phyloP scores from a whole-genome alignment of 2,329 filamentous ascomycete species.

The Neurospora crassa region DNA sequence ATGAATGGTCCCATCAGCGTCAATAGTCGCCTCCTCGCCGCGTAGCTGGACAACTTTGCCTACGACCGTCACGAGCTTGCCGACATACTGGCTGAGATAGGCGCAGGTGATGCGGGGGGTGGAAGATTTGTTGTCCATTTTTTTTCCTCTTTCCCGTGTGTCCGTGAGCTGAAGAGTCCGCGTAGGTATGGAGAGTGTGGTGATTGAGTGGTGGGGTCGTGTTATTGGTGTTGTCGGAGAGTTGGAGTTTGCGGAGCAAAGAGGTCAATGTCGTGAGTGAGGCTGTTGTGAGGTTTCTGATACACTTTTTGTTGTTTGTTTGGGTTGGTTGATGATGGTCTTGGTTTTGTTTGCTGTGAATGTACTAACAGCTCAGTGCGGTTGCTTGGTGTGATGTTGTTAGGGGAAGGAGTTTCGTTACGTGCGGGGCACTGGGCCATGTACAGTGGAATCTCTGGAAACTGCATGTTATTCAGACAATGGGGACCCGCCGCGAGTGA shows the following conservation, averaged over 20 bases:
- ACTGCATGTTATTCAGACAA: too few species aligned
- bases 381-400: not conserved
- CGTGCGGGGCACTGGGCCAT: not conserved
- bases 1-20: constrained; percentile 69
- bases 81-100: constrained; percentile 68
- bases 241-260: not conserved
- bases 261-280: not conserved
- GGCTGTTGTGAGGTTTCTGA: not conserved
- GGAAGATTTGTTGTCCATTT: constrained; percentile 51
- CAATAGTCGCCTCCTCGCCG: constrained; percentile 71
- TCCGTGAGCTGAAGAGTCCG: not conserved
- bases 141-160: not conserved
- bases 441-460: too few species aligned
- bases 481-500: too few species aligned
- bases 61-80: constrained; percentile 70
- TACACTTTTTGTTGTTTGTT: not conserved
- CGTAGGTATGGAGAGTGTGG: not conserved
- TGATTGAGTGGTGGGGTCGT: not conserved
- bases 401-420: not conserved
- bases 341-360: not conserved
- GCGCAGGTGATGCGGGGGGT: constrained; percentile 75
- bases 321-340: not conserved
- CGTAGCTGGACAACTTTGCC: constrained; percentile 77
- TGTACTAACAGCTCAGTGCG: not conserved
- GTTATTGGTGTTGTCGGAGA: not conserved